Conservation (phyloP, 2,329 filamentous ascomycete genomes). For the Drechmeria coniospora region DNA sequence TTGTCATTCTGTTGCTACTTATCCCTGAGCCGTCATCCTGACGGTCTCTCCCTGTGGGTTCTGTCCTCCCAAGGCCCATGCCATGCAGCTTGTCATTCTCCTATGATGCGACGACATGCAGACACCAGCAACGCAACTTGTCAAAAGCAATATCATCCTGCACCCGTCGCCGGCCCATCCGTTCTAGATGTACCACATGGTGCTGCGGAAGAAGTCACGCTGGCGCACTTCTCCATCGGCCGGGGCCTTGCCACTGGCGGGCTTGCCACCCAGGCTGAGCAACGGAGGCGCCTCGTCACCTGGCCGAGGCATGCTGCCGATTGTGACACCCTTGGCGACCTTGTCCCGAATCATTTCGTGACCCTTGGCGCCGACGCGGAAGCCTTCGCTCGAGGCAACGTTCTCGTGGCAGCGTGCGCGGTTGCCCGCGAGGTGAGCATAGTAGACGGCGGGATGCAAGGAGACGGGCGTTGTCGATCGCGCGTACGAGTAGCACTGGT, state of each 20-base stretch:
- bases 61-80: too few relatives aligned
- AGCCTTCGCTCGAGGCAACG: constrained; percentile 26
- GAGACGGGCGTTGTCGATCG: constrained; percentile 89
- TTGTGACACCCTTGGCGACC: constrained; percentile 21
- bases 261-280: constrained; percentile 15
- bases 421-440: constrained; percentile 76
- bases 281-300: constrained; percentile 14
- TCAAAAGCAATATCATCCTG: too few relatives aligned
- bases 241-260: constrained; percentile 8
- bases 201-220: constrained; percentile 19
- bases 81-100: too few relatives aligned
- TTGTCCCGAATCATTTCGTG: constrained; percentile 23
- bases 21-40: too few relatives aligned
- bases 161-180: too few relatives aligned
- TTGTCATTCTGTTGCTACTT: too few relatives aligned
- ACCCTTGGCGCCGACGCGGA: constrained; percentile 27
- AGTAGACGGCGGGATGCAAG: constrained; percentile 80
- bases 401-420: constrained; percentile 65
- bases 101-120: too few relatives aligned
- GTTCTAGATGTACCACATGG: constrained; percentile 33
- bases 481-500: constrained; percentile 87
- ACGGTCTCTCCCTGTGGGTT: too few relatives aligned
- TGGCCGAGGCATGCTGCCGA: constrained; percentile 8
- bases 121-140: too few relatives aligned
- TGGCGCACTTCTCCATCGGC: constrained; percentile 15